A percentile compares a stretch with the other conserved stretches of the same genome.
These are phyloP conservation scores for Microbotryomycetes sp. DNA, from an alignment of 1,284 basidiomycete species.

Conservation along the genomic window DNA sequence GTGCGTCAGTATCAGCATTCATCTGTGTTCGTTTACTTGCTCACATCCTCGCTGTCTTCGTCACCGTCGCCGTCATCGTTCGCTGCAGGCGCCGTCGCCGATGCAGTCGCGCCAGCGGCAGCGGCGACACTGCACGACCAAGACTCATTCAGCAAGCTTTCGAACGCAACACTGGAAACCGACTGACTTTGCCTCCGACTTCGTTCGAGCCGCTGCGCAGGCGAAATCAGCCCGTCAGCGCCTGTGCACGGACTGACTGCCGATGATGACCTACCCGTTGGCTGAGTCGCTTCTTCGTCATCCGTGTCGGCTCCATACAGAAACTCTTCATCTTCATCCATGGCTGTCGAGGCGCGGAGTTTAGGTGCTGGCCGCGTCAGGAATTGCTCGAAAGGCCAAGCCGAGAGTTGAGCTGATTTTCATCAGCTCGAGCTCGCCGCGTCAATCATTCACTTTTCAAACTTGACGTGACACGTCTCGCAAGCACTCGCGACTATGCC, in stretches of 20 bases:
- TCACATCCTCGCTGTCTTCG: constrained; percentile 32
- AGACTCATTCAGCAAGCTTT: not conserved
- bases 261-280: not conserved
- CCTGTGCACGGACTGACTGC: not conserved
- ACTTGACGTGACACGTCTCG: no score
- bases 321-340: not conserved
- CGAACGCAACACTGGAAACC: not conserved
- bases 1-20: not conserved
- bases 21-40: not conserved
- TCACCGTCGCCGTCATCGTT: constrained; percentile 15
- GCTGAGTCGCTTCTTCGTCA: not conserved
- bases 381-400: not conserved
- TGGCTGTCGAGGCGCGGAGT: not conserved
- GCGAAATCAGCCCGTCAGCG: not conserved
- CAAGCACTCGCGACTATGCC: no score
- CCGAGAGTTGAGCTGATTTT: not conserved
- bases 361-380: not conserved
- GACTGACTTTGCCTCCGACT: not conserved
- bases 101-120: not conserved
- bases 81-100: not conserved
- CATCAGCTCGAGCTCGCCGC: not conserved
- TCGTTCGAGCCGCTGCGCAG: not conserved
- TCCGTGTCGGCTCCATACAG: constrained; percentile 1
- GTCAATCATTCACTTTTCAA: not conserved
- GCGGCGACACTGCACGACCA: not conserved